Evolutionary conservation across 106 monocot species (phyloP).

Genomic region (Gastrodia elata): DNA sequence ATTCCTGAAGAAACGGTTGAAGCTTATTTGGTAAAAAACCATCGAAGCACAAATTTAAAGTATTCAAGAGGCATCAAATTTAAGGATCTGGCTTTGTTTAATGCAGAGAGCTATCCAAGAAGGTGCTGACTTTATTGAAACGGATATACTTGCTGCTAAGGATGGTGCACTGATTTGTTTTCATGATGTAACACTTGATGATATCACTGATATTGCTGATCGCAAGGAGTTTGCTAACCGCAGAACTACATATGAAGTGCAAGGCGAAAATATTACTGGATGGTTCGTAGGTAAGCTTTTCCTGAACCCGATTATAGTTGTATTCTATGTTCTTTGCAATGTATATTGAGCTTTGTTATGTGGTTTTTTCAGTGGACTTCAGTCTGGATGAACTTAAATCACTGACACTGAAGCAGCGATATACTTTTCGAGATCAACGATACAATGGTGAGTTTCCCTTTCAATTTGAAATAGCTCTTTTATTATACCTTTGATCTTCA

Average conservation of each 20-base stretch:
- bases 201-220: slow-evolving; percentile 60
- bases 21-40: slow-evolving; percentile 58
- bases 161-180: slow-evolving; percentile 83
- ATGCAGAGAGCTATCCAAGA: slow-evolving; percentile 81
- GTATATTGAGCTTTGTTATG: not conserved
- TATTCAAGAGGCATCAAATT: not conserved
- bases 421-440: slow-evolving; percentile 71
- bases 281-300: slow-evolving; percentile 57
- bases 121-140: slow-evolving; percentile 91
- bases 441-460: slow-evolving; percentile 62
- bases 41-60: too few species aligned
- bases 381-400: slow-evolving; percentile 75
- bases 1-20: slow-evolving; percentile 75
- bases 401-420: slow-evolving; percentile 77
- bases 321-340: not conserved
- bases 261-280: slow-evolving; percentile 56
- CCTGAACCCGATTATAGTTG: not conserved
- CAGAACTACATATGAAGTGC: slow-evolving; percentile 63
- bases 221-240: slow-evolving; percentile 60
- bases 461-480: not conserved
- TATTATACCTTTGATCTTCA: not conserved
- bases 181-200: slow-evolving; percentile 84
- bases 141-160: slow-evolving; percentile 81
- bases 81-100: not conserved
- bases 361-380: slow-evolving; percentile 68